Base-by-base conservation (phyloP, 495 filamentous ascomycete species). In the Penicillium crystallinum region DNA sequence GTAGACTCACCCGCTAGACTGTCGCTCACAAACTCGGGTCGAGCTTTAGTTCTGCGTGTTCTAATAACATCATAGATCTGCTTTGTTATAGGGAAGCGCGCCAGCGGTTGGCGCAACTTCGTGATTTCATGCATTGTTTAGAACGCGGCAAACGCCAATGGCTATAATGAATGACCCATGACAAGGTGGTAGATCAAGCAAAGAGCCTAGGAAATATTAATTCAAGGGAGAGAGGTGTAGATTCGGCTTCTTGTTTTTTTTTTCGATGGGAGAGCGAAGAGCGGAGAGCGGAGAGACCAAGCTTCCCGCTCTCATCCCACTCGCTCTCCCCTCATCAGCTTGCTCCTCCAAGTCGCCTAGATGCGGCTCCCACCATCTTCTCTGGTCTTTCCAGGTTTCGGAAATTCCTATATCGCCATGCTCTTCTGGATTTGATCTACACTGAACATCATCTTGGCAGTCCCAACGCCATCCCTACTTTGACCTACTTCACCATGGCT, bases 1-100 rank as follows among this genome's bases (percentile, higher is more conserved):
- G 7, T n/a, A 1, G 23, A 69, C 79, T 55, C 67, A 86, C 84
- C 79, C 57, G 85, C 85, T 49, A 91, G 69, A 17, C 70, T 40
- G 18, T 82, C 74, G 68, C 74, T 80, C 43, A 84, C 75, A 49
- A 89, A 67, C 42, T 83, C 54, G 6, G 62, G 21, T 42, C 57
- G 54, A 12, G 22, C 1, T 2, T 21, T 9, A 0, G 11, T n/a
- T 25, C 38, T 46, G 19, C 31, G 29, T 22, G 21, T 15, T 21
- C 1, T 33, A 11, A 1, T 7, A 10, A 45, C 1, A 17, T 36
- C 34, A 36, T 36, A 27, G 9, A 52, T 31, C 7, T 14, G n/a
- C 33, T 17, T 11, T 5, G 49, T 45, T 10, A 38, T 10, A 18
- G 49, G 40, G 14, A 27, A 52, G 40, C 41, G 40, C 22, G 49